phyloP scores from a whole-genome alignment of 2,329 filamentous ascomycete species.

The Elsinoe fawcettii region DNA sequence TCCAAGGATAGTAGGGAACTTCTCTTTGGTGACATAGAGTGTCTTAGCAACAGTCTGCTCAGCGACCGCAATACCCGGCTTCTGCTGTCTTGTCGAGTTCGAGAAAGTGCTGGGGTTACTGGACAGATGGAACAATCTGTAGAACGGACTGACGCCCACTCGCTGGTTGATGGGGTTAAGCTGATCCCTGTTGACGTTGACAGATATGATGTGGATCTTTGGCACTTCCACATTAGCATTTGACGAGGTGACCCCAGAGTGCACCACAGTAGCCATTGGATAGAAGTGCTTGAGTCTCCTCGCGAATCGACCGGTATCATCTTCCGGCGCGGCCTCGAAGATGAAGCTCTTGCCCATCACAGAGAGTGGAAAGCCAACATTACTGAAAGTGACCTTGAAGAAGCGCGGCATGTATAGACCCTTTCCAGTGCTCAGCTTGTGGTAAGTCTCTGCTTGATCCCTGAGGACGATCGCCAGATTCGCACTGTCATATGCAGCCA shows the following conservation, averaged over 20 bases:
- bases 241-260: slow-evolving; percentile 13
- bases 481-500: slow-evolving; percentile 11
- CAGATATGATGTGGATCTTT: slow-evolving; percentile 38
- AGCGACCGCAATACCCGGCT: slow-evolving; percentile 52
- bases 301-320: slow-evolving; percentile 73
- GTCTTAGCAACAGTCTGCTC: slow-evolving; percentile 78
- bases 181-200: slow-evolving; percentile 76
- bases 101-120: slow-evolving; percentile 73
- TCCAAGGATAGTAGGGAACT: slow-evolving; percentile 84
- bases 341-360: slow-evolving; percentile 87
- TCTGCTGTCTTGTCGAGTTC: slow-evolving; percentile 62
- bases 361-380: slow-evolving; percentile 74
- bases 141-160: slow-evolving; percentile 70
- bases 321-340: slow-evolving; percentile 71
- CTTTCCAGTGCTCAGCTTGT: slow-evolving; percentile 55
- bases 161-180: slow-evolving; percentile 79
- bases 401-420: slow-evolving; percentile 78
- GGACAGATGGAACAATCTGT: slow-evolving; percentile 78
- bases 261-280: slow-evolving; percentile 37
- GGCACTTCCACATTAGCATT: slow-evolving; percentile 3
- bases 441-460: slow-evolving; percentile 13
- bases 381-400: slow-evolving; percentile 84
- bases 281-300: slow-evolving; percentile 90
- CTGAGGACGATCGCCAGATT: slow-evolving; percentile 54
- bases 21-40: slow-evolving; percentile 72